phyloP scores from a whole-genome alignment of 768 basidiomycete genomes.

The Kondoa subrosea region DNA sequence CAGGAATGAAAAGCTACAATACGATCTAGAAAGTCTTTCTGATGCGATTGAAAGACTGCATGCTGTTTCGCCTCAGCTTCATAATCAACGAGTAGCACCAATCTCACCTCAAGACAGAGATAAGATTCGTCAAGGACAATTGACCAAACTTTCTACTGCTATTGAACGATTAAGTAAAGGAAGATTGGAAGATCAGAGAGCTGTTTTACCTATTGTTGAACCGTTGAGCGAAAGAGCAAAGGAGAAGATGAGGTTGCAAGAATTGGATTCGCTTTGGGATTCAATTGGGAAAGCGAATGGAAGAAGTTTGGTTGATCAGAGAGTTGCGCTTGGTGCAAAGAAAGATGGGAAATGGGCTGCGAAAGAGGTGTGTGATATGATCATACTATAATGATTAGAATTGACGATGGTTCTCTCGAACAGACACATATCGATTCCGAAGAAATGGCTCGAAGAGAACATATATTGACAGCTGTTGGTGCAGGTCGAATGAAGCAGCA shows the following conservation, averaged over 20 bases:
- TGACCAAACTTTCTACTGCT: conserved; percentile 36
- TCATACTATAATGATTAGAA: neutral
- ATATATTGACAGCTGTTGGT: conserved; percentile 22
- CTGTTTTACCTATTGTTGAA: conserved; percentile 10
- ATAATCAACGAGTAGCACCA: conserved; percentile 84
- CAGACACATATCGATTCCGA: conserved; percentile 13
- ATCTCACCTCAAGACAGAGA: conserved; percentile 36
- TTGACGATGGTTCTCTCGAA: neutral
- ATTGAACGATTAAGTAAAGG: conserved; percentile 29
- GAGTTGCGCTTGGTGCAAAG: conserved; percentile 36
- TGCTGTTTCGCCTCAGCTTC: conserved; percentile 65
- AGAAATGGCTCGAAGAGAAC: conserved; percentile 20
- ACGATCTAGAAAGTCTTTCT: conserved; percentile 70
- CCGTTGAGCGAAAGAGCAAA: neutral
- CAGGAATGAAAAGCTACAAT: conserved; percentile 54
- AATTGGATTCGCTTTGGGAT: conserved; percentile 13
- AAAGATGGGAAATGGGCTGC: neutral
- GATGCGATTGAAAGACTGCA: conserved; percentile 81
- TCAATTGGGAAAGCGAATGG: conserved; percentile 46
- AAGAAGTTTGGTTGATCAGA: conserved; percentile 51
- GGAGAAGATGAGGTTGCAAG: conserved; percentile 1
- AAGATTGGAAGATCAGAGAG: conserved; percentile 29
- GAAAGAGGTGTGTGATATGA: neutral
- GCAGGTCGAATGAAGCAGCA: conserved; percentile 25
- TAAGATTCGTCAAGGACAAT: conserved; percentile 57